A percentile compares a stretch with the other conserved stretches of the same genome.
Conservation (phyloP, 306 rosid genomes). For the Fragaria iinumae region DNA sequence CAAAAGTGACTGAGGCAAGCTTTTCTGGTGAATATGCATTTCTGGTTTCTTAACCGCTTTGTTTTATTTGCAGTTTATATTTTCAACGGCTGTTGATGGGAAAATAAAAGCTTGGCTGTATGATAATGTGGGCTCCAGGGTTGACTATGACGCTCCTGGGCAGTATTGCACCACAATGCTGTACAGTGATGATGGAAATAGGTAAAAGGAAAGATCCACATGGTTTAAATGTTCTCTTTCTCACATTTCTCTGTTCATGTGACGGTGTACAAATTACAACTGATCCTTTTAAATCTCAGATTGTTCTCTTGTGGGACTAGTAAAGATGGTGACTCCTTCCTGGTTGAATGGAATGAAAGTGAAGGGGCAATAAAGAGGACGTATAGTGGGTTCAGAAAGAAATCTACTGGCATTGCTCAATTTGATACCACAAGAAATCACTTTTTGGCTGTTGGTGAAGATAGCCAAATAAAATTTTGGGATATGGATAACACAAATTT, state of each 20-base stretch:
- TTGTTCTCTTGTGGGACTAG: conserved; percentile 76
- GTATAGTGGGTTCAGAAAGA: conserved; percentile 61
- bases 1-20: background rate
- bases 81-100: conserved; percentile 73
- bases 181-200: conserved; percentile 73
- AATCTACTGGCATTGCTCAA: conserved; percentile 57
- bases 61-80: conserved; percentile 52
- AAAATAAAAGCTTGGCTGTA: conserved; percentile 77
- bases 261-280: background rate
- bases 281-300: conserved; percentile 28
- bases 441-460: conserved; percentile 77
- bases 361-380: conserved; percentile 73
- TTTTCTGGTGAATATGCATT: background rate
- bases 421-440: conserved; percentile 71
- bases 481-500: conserved; percentile 57
- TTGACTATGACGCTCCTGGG: conserved; percentile 78
- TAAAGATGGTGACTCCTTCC: conserved; percentile 65
- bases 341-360: conserved; percentile 79
- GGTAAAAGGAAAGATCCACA: conserved; percentile 29
- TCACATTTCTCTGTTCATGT: background rate
- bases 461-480: conserved; percentile 64
- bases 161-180: conserved; percentile 65
- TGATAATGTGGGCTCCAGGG: conserved; percentile 63
- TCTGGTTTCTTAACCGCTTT: background rate
- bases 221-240: background rate